These are phyloP conservation scores for Nemania sp. DNA, from an alignment of 2,329 filamentous ascomycete genomes.

Conservation along the genomic window DNA sequence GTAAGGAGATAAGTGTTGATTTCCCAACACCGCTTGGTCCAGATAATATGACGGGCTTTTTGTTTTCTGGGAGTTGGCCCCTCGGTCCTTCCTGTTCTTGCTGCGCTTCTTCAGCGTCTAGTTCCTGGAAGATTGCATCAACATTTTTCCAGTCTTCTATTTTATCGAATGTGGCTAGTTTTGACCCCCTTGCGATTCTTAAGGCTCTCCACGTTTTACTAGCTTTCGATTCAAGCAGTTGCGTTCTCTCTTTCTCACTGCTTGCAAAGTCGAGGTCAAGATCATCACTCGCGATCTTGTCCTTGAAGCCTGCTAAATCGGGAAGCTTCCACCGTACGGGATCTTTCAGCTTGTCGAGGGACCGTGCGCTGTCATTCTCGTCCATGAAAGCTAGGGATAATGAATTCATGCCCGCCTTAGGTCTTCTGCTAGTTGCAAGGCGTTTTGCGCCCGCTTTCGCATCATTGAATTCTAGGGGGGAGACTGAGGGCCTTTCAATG, in stretches of 20 bases:
- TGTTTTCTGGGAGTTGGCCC: constrained; percentile 59
- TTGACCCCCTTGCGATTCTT: constrained; percentile 79
- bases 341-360: constrained; percentile 77
- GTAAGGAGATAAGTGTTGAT: constrained; percentile 70
- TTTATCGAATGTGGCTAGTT: constrained; percentile 84
- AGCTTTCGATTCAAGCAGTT: constrained; percentile 76
- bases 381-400: constrained; percentile 83
- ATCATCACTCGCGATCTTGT: constrained; percentile 81
- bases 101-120: constrained; percentile 50
- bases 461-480: constrained; percentile 74
- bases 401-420: constrained; percentile 77
- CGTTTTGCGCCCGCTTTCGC: constrained; percentile 75
- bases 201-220: constrained; percentile 94
- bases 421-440: constrained; percentile 76
- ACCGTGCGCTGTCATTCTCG: constrained; percentile 70
- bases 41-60: constrained; percentile 72
- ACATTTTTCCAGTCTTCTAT: constrained; percentile 85
- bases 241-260: constrained; percentile 67
- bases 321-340: constrained; percentile 75
- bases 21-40: constrained; percentile 73
- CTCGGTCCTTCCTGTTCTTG: constrained; percentile 50
- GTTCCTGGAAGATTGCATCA: constrained; percentile 66
- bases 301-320: constrained; percentile 75
- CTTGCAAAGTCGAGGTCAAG: constrained; percentile 88
- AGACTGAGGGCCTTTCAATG: constrained; percentile 81